Percentiles rank a stretch among this genome's conserved stretches.
phyloP scores from a whole-genome alignment of 1,284 basidiomycete genomes.

The Ceratobasidium sp. region DNA sequence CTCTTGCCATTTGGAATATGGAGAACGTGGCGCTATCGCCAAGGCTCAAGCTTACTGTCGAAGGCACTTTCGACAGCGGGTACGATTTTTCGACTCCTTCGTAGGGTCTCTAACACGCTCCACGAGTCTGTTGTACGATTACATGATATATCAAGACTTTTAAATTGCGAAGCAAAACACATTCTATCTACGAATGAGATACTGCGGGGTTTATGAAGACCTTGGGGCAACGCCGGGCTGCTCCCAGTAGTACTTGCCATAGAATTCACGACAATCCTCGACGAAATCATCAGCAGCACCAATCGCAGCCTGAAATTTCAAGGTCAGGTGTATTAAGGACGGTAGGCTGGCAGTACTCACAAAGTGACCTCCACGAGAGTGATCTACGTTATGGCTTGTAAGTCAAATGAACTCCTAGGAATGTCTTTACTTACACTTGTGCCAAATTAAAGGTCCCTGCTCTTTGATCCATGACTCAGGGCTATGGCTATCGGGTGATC shows the following conservation, averaged over 20 bases:
- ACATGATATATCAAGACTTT: not conserved
- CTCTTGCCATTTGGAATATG: constrained; percentile 54
- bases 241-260: constrained; percentile 34
- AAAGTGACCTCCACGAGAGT: constrained; percentile 34
- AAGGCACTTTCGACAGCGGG: constrained; percentile 36
- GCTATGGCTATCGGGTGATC: constrained; percentile 6
- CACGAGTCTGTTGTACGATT: not conserved
- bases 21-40: constrained; percentile 31
- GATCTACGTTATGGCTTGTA: constrained; percentile 5
- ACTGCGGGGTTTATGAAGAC: not conserved
- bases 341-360: not conserved
- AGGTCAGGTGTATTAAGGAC: not conserved
- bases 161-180: not conserved
- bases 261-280: constrained; percentile 33
- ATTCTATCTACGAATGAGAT: not conserved
- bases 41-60: constrained; percentile 22
- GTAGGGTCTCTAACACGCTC: not conserved
- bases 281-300: constrained; percentile 19
- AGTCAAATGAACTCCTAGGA: not conserved
- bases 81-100: constrained; percentile 21
- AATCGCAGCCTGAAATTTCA: constrained; percentile 7
- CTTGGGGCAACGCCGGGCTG: constrained; percentile 30
- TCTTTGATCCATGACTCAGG: constrained; percentile 31
- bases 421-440: constrained; percentile 13
- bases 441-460: constrained; percentile 31